Percentiles rank a stretch among this genome's conserved stretches.
Conservation (phyloP, 495 filamentous ascomycete species). For the Aspergillus cavernicola region DNA sequence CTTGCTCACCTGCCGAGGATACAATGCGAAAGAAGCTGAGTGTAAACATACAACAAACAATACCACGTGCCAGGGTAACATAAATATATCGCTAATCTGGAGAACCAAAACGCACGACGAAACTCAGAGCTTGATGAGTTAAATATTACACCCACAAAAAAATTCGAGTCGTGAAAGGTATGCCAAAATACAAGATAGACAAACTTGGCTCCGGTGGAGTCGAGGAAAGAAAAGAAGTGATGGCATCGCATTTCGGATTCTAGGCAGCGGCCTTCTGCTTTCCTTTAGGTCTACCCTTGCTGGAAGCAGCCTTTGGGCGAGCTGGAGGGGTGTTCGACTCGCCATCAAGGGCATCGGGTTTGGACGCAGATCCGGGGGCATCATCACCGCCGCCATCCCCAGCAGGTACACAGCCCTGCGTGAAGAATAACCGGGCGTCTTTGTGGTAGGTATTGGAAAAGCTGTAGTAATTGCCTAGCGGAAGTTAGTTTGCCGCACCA, state of each 20-base stretch:
- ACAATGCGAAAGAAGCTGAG: constrained; percentile 11
- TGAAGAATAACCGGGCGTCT: constrained; percentile 76
- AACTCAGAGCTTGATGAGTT: background rate
- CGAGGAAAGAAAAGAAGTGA: background rate
- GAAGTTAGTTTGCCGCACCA: background rate
- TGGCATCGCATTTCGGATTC: background rate
- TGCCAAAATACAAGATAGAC: constrained; percentile 10
- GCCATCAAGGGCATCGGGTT: constrained; percentile 23
- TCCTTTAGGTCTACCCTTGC: constrained; percentile 37
- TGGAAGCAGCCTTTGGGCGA: constrained; percentile 19
- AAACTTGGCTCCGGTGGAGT: background rate
- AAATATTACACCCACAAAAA: constrained; percentile 1
- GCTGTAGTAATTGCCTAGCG: constrained; percentile 76
- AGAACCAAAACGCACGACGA: constrained; percentile 1
- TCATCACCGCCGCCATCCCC: constrained; percentile 24
- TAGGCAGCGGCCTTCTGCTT: constrained; percentile 34
- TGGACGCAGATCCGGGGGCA: constrained; percentile 26
- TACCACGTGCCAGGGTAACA: constrained; percentile 19
- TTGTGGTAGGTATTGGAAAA: constrained; percentile 68
- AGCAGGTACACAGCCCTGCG: constrained; percentile 64
- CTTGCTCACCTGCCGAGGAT: constrained; percentile 7
- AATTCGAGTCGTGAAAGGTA: background rate
- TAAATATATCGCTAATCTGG: constrained; percentile 26
- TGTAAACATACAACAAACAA: constrained; percentile 16
- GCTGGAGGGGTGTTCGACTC: constrained; percentile 20